Conservation (phyloP, 148 eudicot genomes). For the Silene uniflora region DNA sequence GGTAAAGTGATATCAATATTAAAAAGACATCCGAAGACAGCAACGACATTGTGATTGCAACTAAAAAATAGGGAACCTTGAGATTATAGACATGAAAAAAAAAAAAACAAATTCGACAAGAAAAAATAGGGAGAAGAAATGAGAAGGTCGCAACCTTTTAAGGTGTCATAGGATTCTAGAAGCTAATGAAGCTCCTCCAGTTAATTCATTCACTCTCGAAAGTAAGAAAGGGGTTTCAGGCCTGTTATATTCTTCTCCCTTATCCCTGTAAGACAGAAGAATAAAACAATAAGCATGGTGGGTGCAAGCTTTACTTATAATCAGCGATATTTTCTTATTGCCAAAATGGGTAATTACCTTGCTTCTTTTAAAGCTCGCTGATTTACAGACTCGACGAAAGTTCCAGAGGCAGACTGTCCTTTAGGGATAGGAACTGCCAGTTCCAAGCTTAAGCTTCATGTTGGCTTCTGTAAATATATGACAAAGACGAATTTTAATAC, state of each 20-base stretch:
- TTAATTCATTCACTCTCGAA: constrained; percentile 77
- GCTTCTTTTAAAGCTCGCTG: constrained; percentile 83
- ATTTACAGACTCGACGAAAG: constrained; percentile 70
- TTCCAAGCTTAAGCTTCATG: constrained; percentile 57
- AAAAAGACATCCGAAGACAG: not conserved
- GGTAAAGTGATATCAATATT: too few relatives aligned
- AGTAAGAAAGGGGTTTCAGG: constrained; percentile 97
- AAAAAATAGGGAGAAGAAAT: not conserved
- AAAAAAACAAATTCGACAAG: too few relatives aligned
- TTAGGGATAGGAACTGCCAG: constrained; percentile 93
- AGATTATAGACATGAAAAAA: not conserved
- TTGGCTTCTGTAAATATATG: constrained; percentile 51
- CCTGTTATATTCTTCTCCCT: constrained; percentile 72
- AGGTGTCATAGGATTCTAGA: constrained; percentile 70
- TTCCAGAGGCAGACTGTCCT: constrained; percentile 81
- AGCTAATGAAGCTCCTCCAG: constrained; percentile 94
- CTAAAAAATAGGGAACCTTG: not conserved
- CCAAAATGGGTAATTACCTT: constrained; percentile 36
- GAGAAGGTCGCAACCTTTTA: not conserved
- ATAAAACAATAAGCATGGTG: not conserved
- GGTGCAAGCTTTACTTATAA: not conserved
- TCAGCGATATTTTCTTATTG: constrained; percentile 2
- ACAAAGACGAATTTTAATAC: not conserved
- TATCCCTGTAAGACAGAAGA: constrained; percentile 48
- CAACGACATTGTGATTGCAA: not conserved